Conservation (phyloP, 108 stramenopile genomes). For the Schizochytrium sp. region DNA sequence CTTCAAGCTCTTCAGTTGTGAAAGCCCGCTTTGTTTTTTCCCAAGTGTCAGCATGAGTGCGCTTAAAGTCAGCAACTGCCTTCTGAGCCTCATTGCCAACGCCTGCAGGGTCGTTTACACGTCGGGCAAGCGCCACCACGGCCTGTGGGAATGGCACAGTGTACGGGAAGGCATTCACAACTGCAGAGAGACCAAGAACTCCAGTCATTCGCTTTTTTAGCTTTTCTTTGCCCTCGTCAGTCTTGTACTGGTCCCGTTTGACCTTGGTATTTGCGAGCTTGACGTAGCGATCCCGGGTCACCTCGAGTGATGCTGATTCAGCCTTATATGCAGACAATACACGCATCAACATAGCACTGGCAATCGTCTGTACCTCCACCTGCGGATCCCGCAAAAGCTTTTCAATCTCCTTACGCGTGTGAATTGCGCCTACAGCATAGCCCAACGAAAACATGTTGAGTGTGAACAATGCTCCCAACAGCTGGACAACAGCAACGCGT, state of each 20-base stretch:
- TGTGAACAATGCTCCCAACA: constrained; percentile 29
- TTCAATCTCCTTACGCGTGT: constrained; percentile 39
- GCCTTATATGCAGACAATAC: not conserved
- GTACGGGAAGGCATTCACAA: constrained; percentile 55
- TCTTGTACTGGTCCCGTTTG: constrained; percentile 47
- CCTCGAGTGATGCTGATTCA: not conserved
- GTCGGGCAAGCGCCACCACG: constrained; percentile 38
- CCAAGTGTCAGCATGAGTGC: constrained; percentile 48
- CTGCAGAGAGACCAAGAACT: constrained; percentile 31
- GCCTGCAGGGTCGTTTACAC: constrained; percentile 48
- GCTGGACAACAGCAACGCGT: not conserved
- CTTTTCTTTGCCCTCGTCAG: constrained; percentile 42
- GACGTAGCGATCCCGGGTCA: constrained; percentile 48
- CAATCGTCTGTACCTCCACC: constrained; percentile 45
- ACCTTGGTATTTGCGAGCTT: constrained; percentile 41
- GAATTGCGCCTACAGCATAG: constrained; percentile 41
- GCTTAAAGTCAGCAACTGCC: constrained; percentile 32
- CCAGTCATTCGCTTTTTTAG: constrained; percentile 58
- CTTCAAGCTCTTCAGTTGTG: constrained; percentile 53
- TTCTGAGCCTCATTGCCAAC: constrained; percentile 17
- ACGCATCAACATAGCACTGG: constrained; percentile 21
- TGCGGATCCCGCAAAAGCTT: constrained; percentile 44
- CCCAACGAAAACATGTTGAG: constrained; percentile 21
- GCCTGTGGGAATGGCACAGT: constrained; percentile 42
- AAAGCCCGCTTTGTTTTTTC: constrained; percentile 34